Base-by-base conservation (phyloP, 1,139 yeast genomes). In the Casaregolazyma lundiana region DNA sequence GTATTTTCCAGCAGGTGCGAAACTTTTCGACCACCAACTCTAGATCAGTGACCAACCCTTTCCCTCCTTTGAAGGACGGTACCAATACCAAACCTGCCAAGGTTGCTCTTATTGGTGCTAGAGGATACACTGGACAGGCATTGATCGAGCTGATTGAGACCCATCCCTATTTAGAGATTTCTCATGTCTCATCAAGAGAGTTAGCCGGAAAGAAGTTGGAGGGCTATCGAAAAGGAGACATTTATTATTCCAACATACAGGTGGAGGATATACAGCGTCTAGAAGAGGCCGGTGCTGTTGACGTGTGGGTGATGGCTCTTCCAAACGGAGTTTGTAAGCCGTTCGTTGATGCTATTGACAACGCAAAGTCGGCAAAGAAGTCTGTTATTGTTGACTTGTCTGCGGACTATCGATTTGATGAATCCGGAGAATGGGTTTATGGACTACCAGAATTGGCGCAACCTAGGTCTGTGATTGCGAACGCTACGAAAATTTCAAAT, bases 321-420 rank as follows among this genome's bases (percentile, higher is more conserved):
- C 98, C 99, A 53, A 92, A 92, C 64, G 97, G 97, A 46, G 97
- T 92, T 40, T 92, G 97, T 71, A 85, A 85, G 69, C 97, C 98
- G 47, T 90, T 92, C 70, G 97, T 92, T 35, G 89, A 87, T 35
- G 96, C 97, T 16, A 87, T 92, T 60, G 92, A 86, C 60, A 72
- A 81, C 16, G 85, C 81, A 20, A 53, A 52, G 44, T 62, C 67
- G 17, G 67, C 69, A 24, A 73, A 75, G 51, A 69, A 73, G 43
- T 85, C 96, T 34, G 87, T 86, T 61, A 89, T 92, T 50, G 76
- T 92, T 53, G 99, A 92, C 64, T 72, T 94, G 51, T 85, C 96
- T 38, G 98, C 99, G 13, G 98, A 92, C 68, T 92, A 84, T 70
- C 77, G 99, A 68, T 92, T 92, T 64, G 97, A 89, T 64, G 78